Conservation (phyloP, 495 filamentous ascomycete species). For the Rhizodiscina lignyota region DNA sequence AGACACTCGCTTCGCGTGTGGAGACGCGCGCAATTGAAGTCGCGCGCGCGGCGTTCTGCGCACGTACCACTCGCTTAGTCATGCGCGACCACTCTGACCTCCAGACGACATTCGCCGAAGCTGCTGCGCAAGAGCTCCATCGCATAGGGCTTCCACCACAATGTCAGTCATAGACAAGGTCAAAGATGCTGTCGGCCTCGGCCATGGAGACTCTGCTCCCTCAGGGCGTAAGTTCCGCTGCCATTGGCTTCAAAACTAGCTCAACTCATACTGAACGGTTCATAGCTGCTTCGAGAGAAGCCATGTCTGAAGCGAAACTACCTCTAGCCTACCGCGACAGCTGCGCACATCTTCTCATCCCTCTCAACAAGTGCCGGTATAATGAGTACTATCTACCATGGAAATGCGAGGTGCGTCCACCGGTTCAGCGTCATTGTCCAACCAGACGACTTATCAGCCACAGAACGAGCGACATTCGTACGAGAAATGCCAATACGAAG, state of each 20-base stretch:
- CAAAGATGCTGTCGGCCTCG: conserved; percentile 24
- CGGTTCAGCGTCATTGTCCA: neutral
- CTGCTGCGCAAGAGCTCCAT: neutral
- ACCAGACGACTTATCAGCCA: conserved; percentile 1
- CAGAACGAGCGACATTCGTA: conserved; percentile 92
- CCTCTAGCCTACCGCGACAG: conserved; percentile 85
- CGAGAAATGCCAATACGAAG: conserved; percentile 97
- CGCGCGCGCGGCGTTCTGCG: no score
- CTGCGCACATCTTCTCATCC: conserved; percentile 86
- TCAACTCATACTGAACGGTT: neutral
- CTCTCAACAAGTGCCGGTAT: conserved; percentile 83
- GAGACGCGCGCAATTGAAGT: no score
- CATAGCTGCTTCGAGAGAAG: conserved; percentile 57
- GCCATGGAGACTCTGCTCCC: conserved; percentile 5
- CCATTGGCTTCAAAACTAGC: neutral
- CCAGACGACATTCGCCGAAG: neutral
- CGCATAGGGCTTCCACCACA: neutral
- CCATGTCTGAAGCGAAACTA: conserved; percentile 81
- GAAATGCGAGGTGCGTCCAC: conserved; percentile 76
- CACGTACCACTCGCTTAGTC: no score
- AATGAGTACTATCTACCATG: conserved; percentile 90
- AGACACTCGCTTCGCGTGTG: no score
- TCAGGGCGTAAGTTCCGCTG: conserved; percentile 3
- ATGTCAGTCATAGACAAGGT: conserved; percentile 24
- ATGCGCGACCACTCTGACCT: no score